phyloP scores from a whole-genome alignment of 2,329 filamentous ascomycete genomes.

The Gremmenia infestans region DNA sequence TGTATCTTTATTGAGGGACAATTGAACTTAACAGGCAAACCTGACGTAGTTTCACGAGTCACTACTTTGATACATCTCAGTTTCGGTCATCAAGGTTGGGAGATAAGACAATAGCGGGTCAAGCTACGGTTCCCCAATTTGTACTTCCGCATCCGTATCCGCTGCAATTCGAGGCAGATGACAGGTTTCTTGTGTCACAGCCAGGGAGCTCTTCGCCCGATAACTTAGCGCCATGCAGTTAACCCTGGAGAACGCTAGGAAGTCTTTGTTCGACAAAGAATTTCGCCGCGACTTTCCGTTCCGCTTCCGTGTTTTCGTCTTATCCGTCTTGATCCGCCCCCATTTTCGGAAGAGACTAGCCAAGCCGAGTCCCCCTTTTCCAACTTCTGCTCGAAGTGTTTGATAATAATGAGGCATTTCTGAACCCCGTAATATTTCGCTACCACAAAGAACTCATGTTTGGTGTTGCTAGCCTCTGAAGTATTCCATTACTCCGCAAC shows the following conservation, averaged over 20 bases:
- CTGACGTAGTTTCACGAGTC: neutral
- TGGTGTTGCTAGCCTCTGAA: constrained; percentile 62
- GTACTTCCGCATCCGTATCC: neutral
- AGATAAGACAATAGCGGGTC: constrained; percentile 6
- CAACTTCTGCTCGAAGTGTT: too few relatives aligned
- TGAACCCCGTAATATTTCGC: too few relatives aligned
- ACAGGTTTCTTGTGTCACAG: neutral
- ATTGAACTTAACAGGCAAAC: neutral
- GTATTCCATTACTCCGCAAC: constrained; percentile 38
- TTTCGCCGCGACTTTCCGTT: too few relatives aligned
- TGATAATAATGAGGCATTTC: too few relatives aligned
- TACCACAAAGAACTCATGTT: constrained; percentile 36
- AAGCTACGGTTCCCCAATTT: constrained; percentile 26
- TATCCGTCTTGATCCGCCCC: too few relatives aligned
- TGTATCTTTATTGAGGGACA: neutral
- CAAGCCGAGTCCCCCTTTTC: too few relatives aligned
- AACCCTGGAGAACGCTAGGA: constrained; percentile 32
- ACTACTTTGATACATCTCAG: neutral
- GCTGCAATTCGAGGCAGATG: neutral
- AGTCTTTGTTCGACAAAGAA: too few relatives aligned
- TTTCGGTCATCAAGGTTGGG: neutral
- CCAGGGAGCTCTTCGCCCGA: too few relatives aligned
- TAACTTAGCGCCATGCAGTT: too few relatives aligned
- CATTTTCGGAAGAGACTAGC: too few relatives aligned
- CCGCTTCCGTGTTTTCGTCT: too few relatives aligned